Percentiles rank a stretch among this genome's conserved stretches.
Evolutionary conservation across 2,329 filamentous ascomycete species (phyloP).

Genomic region (Arthrobotrys musiformis): DNA sequence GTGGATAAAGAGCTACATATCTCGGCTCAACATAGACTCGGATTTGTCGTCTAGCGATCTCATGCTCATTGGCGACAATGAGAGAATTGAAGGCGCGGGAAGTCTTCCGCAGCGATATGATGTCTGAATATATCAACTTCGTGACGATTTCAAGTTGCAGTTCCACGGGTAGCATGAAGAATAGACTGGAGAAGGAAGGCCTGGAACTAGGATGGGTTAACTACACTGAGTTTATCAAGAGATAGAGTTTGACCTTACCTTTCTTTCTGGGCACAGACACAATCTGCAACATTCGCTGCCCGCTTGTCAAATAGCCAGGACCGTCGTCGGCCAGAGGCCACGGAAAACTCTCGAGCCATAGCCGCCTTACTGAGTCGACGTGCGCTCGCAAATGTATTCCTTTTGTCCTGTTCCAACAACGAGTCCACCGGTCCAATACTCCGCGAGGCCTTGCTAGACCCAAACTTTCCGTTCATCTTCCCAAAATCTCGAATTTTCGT

Average conservation of each 20-base stretch:
- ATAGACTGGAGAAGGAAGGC: conserved; percentile 24
- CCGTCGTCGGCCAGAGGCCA: conserved; percentile 32
- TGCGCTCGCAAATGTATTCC: background rate
- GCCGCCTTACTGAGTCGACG: background rate
- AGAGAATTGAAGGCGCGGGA: conserved; percentile 38
- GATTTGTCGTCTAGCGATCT: conserved; percentile 42
- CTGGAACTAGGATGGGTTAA: background rate
- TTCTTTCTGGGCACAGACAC: conserved; percentile 14
- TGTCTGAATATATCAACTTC: conserved; percentile 53
- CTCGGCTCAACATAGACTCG: conserved; percentile 35
- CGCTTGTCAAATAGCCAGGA: conserved; percentile 51
- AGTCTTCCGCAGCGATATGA: conserved; percentile 45
- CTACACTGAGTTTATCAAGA: background rate
- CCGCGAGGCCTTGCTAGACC: conserved; percentile 1
- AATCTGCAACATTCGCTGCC: conserved; percentile 8
- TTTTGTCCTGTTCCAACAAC: background rate
- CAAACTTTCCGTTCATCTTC: conserved; percentile 10
- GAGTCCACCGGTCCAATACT: background rate
- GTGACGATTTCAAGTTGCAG: conserved; percentile 45
- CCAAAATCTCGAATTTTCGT: conserved; percentile 22
- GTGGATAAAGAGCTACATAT: conserved; percentile 49
- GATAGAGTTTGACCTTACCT: conserved; percentile 1
- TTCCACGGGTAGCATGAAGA: conserved; percentile 47
- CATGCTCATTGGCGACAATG: conserved; percentile 42
- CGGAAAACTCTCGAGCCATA: conserved; percentile 20